Percentiles rank a stretch among this genome's conserved stretches.
These are phyloP conservation scores for Mycena rosella DNA, from an alignment of 768 basidiomycete species.

Conservation along the genomic window DNA sequence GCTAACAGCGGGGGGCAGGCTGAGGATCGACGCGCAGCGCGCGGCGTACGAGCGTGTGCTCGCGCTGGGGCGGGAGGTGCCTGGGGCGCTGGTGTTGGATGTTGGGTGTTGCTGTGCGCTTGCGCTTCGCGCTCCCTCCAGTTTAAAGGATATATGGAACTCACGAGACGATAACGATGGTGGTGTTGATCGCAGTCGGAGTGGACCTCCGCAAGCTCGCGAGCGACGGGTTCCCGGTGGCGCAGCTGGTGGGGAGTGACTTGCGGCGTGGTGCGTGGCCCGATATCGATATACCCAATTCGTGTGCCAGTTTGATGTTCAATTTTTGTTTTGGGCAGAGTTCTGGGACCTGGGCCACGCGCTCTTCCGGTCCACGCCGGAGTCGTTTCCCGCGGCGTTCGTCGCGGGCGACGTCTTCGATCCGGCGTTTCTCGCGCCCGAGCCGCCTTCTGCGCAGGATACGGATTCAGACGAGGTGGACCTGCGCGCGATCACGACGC, in stretches of 20 bases:
- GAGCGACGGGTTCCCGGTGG: constrained; percentile 54
- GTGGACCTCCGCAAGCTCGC: constrained; percentile 55
- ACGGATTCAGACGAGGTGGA: constrained; percentile 39
- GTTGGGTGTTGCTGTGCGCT: constrained; percentile 61
- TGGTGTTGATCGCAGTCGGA: constrained; percentile 54
- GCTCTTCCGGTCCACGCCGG: constrained; percentile 65
- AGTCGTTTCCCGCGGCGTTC: constrained; percentile 67
- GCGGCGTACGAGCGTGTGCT: constrained; percentile 49
- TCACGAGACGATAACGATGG: too few species aligned
- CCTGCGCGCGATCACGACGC: constrained; percentile 50
- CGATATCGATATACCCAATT: not conserved
- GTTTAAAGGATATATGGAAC: too few species aligned
- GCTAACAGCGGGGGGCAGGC: too few species aligned
- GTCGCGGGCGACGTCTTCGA: constrained; percentile 64
- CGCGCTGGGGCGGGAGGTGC: constrained; percentile 40
- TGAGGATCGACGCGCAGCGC: constrained; percentile 8
- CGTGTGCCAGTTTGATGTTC: not conserved
- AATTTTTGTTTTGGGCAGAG: constrained; percentile 47
- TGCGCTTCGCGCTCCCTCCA: too few species aligned
- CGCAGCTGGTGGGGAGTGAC: constrained; percentile 54
- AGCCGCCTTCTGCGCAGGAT: constrained; percentile 41
- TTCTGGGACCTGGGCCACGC: constrained; percentile 75
- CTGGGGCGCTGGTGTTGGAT: constrained; percentile 54
- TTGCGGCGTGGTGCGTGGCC: constrained; percentile 34
- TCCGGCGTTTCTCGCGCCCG: constrained; percentile 53